A percentile compares a stretch with the other conserved stretches of the same genome.
Evolutionary conservation across 2,329 filamentous ascomycete species (phyloP).

Genomic region (Diaporthe citrichinensis): DNA sequence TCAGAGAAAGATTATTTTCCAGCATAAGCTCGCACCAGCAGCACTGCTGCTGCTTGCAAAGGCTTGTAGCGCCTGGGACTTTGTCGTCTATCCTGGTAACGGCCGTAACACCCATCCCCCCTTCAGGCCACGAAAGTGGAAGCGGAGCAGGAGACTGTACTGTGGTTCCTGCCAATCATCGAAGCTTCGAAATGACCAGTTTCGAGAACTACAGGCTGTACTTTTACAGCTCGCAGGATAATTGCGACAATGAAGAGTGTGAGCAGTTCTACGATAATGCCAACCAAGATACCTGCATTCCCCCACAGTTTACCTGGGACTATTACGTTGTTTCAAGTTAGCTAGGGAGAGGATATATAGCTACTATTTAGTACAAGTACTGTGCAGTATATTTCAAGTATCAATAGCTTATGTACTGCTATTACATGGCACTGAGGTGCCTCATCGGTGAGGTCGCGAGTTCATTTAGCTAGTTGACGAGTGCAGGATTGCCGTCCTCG

Average conservation of each 20-base stretch:
- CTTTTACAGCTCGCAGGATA: too few relatives aligned
- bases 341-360: too few relatives aligned
- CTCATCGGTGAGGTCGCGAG: not conserved
- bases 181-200: not conserved
- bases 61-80: not conserved
- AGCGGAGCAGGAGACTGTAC: not conserved
- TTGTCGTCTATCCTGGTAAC: not conserved
- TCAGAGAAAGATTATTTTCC: not conserved
- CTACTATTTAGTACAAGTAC: too few relatives aligned
- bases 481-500: not conserved
- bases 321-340: too few relatives aligned
- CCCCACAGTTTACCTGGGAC: too few relatives aligned
- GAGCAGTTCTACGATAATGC: too few relatives aligned
- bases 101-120: not conserved
- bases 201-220: not conserved
- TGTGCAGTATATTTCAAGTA: too few relatives aligned
- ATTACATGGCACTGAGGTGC: not conserved
- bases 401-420: not conserved
- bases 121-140: not conserved
- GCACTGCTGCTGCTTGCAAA: not conserved
- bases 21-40: not conserved
- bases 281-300: too few relatives aligned
- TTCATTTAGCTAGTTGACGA: not conserved
- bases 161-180: not conserved
- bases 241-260: too few relatives aligned